Evolutionary conservation across 1,284 basidiomycete genomes (phyloP).

Genomic region (Fereydounia khargensis): DNA sequence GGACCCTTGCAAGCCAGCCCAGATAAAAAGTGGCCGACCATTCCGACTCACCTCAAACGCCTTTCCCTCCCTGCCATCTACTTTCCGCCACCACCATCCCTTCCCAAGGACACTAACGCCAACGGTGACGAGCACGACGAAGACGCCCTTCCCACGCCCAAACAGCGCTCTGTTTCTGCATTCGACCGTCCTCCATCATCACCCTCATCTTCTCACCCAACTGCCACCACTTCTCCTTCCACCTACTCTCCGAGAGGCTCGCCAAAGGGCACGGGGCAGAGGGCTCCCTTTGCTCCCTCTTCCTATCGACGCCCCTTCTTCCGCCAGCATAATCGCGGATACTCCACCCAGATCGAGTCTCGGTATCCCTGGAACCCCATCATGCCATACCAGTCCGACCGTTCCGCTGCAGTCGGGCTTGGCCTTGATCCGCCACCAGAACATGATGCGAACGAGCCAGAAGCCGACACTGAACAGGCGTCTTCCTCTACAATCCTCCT

Average conservation of each 20-base stretch:
- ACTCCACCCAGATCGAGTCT: too few relatives aligned
- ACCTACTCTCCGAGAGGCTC: slow-evolving; percentile 22
- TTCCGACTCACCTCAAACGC: slow-evolving; percentile 30
- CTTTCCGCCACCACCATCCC: slow-evolving; percentile 10
- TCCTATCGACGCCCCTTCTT: too few relatives aligned
- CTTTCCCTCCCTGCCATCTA: slow-evolving; percentile 27
- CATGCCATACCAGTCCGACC: slow-evolving; percentile 10
- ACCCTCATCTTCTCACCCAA: slow-evolving; percentile 1
- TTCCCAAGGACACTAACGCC: slow-evolving; percentile 3
- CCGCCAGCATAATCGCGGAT: too few relatives aligned
- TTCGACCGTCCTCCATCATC: not conserved
- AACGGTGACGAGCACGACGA: too few relatives aligned
- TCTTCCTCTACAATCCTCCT: slow-evolving; percentile 15
- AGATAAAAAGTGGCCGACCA: slow-evolving; percentile 5
- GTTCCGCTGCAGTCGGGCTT: too few relatives aligned
- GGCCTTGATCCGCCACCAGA: too few relatives aligned
- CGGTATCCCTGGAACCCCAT: slow-evolving; percentile 17
- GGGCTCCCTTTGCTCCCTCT: too few relatives aligned
- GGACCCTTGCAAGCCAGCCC: not conserved
- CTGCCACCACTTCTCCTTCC: slow-evolving; percentile 11
- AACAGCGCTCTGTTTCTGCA: slow-evolving; percentile 1
- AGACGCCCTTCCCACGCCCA: slow-evolving; percentile 13
- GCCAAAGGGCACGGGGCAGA: too few relatives aligned
- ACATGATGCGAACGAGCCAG: too few relatives aligned
- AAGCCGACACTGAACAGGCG: too few relatives aligned